phyloP scores from a whole-genome alignment of 2,329 filamentous ascomycete genomes.

The Herpotrichia juniperi region DNA sequence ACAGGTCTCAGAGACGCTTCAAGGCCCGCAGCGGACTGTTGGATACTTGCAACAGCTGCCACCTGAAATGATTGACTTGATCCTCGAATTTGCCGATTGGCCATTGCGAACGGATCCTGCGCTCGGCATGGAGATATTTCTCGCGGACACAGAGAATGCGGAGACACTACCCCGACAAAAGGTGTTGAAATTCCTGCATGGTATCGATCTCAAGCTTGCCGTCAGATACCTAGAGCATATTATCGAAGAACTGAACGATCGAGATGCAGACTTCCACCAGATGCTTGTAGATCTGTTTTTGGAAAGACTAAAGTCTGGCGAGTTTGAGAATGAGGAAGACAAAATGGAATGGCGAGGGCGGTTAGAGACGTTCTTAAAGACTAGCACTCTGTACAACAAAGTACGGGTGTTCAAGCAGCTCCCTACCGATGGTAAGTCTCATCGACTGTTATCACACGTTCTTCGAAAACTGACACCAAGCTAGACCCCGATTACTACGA shows the following conservation, averaged over 20 bases:
- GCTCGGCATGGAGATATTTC: conserved; percentile 89
- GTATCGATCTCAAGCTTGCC: conserved; percentile 73
- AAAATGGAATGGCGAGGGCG: conserved; percentile 62
- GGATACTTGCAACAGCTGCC: conserved; percentile 89
- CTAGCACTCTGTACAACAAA: conserved; percentile 80
- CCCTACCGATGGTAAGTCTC: conserved; percentile 73
- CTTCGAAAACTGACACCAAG: conserved; percentile 5
- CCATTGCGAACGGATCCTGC: conserved; percentile 74
- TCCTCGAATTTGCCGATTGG: conserved; percentile 92
- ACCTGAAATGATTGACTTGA: conserved; percentile 85
- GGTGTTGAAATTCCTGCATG: conserved; percentile 75
- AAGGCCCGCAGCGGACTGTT: conserved; percentile 83
- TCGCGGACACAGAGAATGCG: conserved; percentile 92
- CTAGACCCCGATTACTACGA: conserved; percentile 86
- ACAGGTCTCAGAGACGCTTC: conserved; percentile 61
- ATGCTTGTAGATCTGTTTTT: conserved; percentile 76
- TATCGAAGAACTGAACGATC: conserved; percentile 83
- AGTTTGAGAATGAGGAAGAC: conserved; percentile 42
- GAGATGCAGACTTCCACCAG: conserved; percentile 86
- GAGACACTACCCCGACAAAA: conserved; percentile 81
- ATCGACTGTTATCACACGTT: background rate
- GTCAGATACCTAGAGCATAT: conserved; percentile 88
- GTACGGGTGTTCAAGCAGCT: conserved; percentile 78
- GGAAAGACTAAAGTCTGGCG: conserved; percentile 53
- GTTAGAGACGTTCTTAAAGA: conserved; percentile 75